Percentiles rank a stretch among this genome's conserved stretches.
Evolutionary conservation across 164 flowering plant species (phyloP).

Genomic region (Platanus orientalis): DNA sequence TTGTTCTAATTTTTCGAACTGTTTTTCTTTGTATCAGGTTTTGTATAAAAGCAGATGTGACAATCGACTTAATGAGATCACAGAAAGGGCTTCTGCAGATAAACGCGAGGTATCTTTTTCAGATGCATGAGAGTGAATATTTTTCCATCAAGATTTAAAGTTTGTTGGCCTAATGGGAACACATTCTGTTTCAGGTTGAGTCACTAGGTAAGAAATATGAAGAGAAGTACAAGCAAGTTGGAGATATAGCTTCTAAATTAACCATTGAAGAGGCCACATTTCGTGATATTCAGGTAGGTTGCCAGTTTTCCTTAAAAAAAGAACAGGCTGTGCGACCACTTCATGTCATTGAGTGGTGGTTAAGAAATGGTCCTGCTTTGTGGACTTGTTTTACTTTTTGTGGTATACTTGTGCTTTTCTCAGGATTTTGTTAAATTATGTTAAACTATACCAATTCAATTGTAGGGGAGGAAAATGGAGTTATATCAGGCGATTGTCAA

Average conservation of each 20-base stretch:
- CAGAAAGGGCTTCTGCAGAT: conserved; percentile 80
- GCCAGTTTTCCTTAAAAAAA: no score
- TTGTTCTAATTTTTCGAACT: no score
- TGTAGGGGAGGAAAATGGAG: conserved; percentile 77
- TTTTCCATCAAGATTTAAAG: background rate
- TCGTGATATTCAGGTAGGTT: conserved; percentile 82
- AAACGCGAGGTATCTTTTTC: conserved; percentile 66
- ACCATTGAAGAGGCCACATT: conserved; percentile 88
- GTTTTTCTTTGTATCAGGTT: conserved; percentile 62
- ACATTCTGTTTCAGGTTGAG: conserved; percentile 72
- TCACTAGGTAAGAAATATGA: conserved; percentile 78
- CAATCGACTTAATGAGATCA: conserved; percentile 83
- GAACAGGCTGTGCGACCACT: no score
- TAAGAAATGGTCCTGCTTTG: background rate
- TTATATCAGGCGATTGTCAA: conserved; percentile 81
- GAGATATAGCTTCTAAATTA: conserved; percentile 79
- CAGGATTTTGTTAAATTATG: no score
- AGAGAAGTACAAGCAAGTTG: conserved; percentile 91
- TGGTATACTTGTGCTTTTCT: background rate
- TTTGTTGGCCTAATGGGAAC: background rate
- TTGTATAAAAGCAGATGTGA: conserved; percentile 92
- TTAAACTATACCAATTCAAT: conserved; percentile 1
- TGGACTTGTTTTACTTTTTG: background rate
- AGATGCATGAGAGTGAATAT: background rate
- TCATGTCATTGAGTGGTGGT: background rate